These are phyloP conservation scores for Blepharisma undulans DNA, from an alignment of 169 alveolate species.

Conservation along the genomic window DNA sequence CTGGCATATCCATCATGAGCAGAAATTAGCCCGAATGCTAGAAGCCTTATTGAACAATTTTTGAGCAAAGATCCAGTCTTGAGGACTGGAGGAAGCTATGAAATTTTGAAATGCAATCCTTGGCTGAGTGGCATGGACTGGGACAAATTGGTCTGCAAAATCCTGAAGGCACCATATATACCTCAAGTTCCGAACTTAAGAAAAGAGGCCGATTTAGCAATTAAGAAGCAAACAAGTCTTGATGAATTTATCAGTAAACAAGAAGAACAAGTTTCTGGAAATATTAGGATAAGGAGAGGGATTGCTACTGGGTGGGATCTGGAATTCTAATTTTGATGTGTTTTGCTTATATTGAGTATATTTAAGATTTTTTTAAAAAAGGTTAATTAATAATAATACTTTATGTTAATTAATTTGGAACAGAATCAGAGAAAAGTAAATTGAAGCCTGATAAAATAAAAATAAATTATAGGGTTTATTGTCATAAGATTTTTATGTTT, in stretches of 20 bases:
- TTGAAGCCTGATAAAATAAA: no score
- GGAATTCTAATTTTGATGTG: background rate
- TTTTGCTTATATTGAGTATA: no score
- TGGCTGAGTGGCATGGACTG: constrained; percentile 59
- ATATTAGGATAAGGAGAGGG: background rate
- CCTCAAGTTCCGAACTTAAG: constrained; percentile 29
- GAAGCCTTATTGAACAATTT: constrained; percentile 38
- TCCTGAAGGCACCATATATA: constrained; percentile 52
- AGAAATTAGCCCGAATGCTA: background rate
- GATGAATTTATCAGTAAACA: background rate
- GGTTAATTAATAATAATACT: no score
- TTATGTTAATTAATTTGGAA: no score
- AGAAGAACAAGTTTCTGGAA: background rate
- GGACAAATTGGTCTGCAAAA: constrained; percentile 55
- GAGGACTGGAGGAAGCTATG: constrained; percentile 47
- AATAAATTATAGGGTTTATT: no score
- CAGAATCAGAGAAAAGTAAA: no score
- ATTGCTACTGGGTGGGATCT: background rate
- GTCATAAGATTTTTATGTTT: no score
- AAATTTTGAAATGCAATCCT: constrained; percentile 38
- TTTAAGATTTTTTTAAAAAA: no score
- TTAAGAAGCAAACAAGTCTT: background rate
- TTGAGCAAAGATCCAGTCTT: constrained; percentile 51
- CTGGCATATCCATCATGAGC: constrained; percentile 63
- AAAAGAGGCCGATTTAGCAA: background rate